Evolutionary conservation across 1,284 basidiomycete species (phyloP), one percentile per base, ranked within the genome.

Genomic region (Nidula niveotomentosa): DNA sequence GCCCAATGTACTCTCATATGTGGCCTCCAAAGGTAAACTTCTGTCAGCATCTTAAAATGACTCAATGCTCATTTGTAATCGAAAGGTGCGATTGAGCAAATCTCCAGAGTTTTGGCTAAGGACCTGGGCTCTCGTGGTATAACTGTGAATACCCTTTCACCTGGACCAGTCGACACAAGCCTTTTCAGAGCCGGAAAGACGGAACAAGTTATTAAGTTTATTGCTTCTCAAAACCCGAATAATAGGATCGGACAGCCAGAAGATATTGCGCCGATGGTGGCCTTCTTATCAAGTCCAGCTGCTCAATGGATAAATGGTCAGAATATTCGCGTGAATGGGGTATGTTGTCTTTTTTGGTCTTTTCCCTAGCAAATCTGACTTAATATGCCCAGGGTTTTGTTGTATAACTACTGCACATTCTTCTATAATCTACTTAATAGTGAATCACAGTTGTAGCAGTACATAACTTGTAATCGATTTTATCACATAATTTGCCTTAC

Each of bases 31-130:
- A 47, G 45, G 45, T 47, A 30, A 15, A n/a, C 7, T 4, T 47
- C 10, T 47, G 18, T 47, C 10, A n/a, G 23, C 10, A 30, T 47
- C 23, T 23, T 23, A 10, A n/a, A n/a, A 47, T 30, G 4, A 30
- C 3, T 23, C 4, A n/a, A 47, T 47, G 10, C 45, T n/a, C 23
- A 47, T 47, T 6, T 30, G 18, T 47, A 15, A 15, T 47, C 10
- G 2, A 85, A 86, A 65, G 84, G 79, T 45, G 82, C 83, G 1
- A 69, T 85, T 52, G 81, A 84, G 61, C 83, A 85, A 58, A 69
- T 85, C 49, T 70, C 76, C n/a, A 77, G 82, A n/a, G 76, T 83
- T 17, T 76, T 85, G n/a, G 76, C 82, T 2, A 83, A 84, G 59
- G 80, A 84, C 59, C 72, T 84, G 39, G 83, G 82, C 1, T 59